Conservation (phyloP, 257 asterid species). For the Oldenlandia corymbosa region DNA sequence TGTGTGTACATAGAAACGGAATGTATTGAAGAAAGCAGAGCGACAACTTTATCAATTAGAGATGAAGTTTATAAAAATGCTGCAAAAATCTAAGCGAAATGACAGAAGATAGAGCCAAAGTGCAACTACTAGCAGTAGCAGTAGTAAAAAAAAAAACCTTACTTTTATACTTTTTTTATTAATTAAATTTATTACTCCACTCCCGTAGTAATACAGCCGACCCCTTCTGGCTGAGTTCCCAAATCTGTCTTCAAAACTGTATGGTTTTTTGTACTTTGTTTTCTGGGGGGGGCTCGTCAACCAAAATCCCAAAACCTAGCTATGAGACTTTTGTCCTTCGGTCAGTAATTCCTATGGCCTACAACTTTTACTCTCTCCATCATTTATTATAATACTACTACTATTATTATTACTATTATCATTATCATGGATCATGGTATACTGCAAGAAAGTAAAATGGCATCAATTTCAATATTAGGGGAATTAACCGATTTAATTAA, state of each 20-base stretch:
- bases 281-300: not conserved
- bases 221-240: not conserved
- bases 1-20: too few relatives aligned
- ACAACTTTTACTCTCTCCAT: not conserved
- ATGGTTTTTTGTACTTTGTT: not conserved
- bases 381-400: too few relatives aligned
- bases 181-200: not conserved
- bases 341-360: conserved; percentile 1
- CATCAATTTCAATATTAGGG: too few relatives aligned
- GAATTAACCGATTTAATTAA: too few relatives aligned
- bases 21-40: too few relatives aligned
- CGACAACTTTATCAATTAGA: not conserved
- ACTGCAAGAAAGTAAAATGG: too few relatives aligned
- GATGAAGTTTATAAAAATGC: not conserved
- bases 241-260: not conserved
- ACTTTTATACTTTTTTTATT: conserved; percentile 1
- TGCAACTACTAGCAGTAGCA: not conserved
- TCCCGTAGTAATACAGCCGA: too few relatives aligned
- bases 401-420: too few relatives aligned
- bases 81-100: conserved; percentile 11
- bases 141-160: too few relatives aligned
- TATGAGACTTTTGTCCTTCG: not conserved
- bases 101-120: conserved; percentile 10
- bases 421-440: too few relatives aligned
- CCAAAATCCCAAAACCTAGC: not conserved